These are phyloP conservation scores for Russula ochroleuca DNA, from an alignment of 768 basidiomycete species.

Conservation along the genomic window DNA sequence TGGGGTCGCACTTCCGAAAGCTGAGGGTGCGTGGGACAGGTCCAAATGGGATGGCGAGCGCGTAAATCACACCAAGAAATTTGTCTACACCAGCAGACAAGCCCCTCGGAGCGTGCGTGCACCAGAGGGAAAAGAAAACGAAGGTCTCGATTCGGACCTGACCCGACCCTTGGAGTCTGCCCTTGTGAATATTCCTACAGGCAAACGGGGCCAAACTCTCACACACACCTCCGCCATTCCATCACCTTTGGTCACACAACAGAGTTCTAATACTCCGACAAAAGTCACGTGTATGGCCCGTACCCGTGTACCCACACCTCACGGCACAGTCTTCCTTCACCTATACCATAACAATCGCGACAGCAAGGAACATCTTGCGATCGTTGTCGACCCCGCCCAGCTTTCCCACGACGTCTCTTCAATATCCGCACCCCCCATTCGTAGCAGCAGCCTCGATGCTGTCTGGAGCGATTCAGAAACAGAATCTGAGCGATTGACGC, in stretches of 20 bases:
- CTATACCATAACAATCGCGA: constrained; percentile 93
- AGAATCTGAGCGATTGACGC: constrained; percentile 85
- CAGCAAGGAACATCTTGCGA: constrained; percentile 90
- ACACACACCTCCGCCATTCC: constrained; percentile 24
- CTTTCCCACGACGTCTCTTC: constrained; percentile 45
- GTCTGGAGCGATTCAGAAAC: constrained; percentile 84
- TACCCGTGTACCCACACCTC: constrained; percentile 94
- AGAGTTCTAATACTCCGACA: constrained; percentile 36
- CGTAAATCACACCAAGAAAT: constrained; percentile 42
- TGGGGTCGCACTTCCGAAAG: constrained; percentile 47
- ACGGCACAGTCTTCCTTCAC: constrained; percentile 90
- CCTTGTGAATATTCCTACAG: constrained; percentile 36
- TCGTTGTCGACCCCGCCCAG: constrained; percentile 91
- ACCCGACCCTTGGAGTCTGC: constrained; percentile 37
- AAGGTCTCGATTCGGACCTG: constrained; percentile 37
- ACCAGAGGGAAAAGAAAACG: constrained; percentile 50
- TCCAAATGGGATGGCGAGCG: constrained; percentile 50
- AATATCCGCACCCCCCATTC: constrained; percentile 49
- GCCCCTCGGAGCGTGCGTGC: constrained; percentile 65
- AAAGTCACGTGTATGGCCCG: constrained; percentile 92
- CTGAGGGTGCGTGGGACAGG: constrained; percentile 56
- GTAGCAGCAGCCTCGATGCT: constrained; percentile 76
- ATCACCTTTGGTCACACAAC: constrained; percentile 15
- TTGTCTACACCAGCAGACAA: constrained; percentile 69
- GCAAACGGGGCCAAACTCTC: constrained; percentile 38